These are phyloP conservation scores for Pythium guiyangense DNA, from an alignment of 352 stramenopile species.

Conservation along the genomic window DNA sequence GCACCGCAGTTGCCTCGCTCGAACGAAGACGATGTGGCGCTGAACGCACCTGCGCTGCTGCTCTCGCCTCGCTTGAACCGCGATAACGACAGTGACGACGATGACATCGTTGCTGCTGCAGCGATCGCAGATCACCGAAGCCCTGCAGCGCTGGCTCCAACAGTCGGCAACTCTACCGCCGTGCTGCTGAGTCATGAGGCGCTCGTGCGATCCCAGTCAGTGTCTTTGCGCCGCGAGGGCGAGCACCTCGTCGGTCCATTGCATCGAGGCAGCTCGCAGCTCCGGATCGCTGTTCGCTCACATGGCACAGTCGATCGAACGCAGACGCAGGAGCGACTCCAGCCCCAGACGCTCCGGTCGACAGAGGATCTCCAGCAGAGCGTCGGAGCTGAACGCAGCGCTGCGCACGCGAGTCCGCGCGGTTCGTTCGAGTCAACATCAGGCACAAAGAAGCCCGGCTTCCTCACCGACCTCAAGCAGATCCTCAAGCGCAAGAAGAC, in stretches of 20 bases:
- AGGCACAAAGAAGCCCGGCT: too few species aligned
- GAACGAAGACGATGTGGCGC: not conserved
- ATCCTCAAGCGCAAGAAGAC: constrained; percentile 13
- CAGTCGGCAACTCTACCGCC: not conserved
- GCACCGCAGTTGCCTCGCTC: constrained; percentile 2
- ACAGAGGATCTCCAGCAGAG: not conserved
- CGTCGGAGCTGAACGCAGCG: not conserved
- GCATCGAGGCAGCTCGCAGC: constrained; percentile 1
- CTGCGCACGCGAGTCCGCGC: not conserved
- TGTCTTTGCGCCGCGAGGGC: too few species aligned
- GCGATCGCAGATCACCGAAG: not conserved
- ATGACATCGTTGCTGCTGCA: constrained; percentile 7
- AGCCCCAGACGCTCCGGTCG: constrained; percentile 7
- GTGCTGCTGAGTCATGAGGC: not conserved
- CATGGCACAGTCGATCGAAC: constrained; percentile 9
- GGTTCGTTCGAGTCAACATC: not conserved
- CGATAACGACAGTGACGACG: constrained; percentile 8
- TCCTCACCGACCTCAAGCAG: constrained; percentile 15
- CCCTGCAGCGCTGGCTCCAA: too few species aligned
- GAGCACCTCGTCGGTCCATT: too few species aligned
- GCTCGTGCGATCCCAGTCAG: too few species aligned
- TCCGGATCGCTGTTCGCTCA: constrained; percentile 9
- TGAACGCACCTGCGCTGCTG: too few species aligned
- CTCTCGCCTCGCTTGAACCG: not conserved
- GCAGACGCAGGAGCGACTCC: constrained; percentile 1